Evolutionary conservation across 495 filamentous ascomycete species (phyloP).

Genomic region (Aspergillus indologenus): DNA sequence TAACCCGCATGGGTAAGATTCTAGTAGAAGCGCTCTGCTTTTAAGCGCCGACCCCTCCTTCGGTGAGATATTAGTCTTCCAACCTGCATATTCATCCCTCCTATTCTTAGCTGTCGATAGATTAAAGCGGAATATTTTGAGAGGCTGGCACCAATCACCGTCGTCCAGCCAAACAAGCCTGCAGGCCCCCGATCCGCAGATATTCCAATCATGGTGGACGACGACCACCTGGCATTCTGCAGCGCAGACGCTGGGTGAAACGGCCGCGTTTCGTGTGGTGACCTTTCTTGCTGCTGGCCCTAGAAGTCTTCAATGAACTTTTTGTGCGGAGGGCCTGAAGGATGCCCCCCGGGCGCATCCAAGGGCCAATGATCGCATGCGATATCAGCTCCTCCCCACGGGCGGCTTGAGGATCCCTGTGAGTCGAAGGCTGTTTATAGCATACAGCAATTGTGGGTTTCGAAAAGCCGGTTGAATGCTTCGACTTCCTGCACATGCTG

Average conservation of each 20-base stretch:
- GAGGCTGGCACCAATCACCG: conserved; percentile 1
- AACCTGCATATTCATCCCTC: background rate
- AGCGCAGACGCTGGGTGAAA: conserved; percentile 12
- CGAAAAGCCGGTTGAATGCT: conserved; percentile 13
- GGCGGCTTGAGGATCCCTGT: conserved; percentile 20
- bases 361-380: conserved; percentile 17
- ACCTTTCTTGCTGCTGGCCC: background rate
- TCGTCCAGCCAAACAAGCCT: background rate
- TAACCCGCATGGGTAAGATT: conserved; percentile 25
- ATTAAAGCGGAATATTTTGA: conserved; percentile 9
- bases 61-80: conserved; percentile 9
- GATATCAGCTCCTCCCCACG: conserved; percentile 5
- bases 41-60: conserved; percentile 18
- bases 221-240: conserved; percentile 8
- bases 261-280: conserved; percentile 12
- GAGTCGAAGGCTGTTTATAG: conserved; percentile 30
- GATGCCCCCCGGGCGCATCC: conserved; percentile 22
- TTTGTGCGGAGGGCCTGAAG: conserved; percentile 12
- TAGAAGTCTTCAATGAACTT: background rate
- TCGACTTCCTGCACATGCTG: conserved; percentile 15
- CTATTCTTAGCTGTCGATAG: conserved; percentile 14
- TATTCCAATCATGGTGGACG: conserved; percentile 12
- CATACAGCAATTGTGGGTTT: conserved; percentile 18
- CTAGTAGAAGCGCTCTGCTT: conserved; percentile 12
- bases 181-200: background rate